These are phyloP conservation scores for Tausonia pullulans DNA, from an alignment of 1,284 basidiomycete genomes.

Conservation along the genomic window DNA sequence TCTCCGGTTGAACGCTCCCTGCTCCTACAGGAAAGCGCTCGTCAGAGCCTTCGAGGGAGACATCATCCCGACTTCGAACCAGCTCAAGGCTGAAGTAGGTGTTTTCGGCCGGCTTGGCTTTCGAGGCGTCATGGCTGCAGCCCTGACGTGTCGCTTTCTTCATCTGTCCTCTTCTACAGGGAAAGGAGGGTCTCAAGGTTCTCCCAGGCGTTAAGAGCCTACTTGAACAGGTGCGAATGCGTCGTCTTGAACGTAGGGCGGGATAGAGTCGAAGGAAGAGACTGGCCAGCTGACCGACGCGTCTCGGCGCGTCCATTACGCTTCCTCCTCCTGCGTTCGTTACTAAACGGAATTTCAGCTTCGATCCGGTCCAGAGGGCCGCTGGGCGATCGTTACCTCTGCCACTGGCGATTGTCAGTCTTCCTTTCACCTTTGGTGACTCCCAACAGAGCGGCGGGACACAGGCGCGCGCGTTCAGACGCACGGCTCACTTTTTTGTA, in stretches of 20 bases:
- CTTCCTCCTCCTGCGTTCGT: too few species aligned
- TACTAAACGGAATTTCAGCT: neutral
- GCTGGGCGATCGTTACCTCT: slow-evolving; percentile 10
- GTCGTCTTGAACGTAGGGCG: neutral
- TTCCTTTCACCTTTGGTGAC: neutral
- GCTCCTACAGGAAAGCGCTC: neutral
- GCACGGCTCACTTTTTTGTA: too few species aligned
- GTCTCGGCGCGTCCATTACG: too few species aligned
- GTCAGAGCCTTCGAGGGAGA: slow-evolving; percentile 10
- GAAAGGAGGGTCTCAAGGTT: slow-evolving; percentile 12
- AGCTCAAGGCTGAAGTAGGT: slow-evolving; percentile 2
- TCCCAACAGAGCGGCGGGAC: neutral
- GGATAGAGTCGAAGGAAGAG: neutral
- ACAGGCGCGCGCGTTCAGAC: too few species aligned
- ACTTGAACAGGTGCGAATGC: neutral
- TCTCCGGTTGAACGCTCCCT: neutral
- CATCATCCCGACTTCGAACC: slow-evolving; percentile 6
- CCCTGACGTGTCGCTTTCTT: neutral
- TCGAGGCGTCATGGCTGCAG: neutral
- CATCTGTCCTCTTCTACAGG: neutral
- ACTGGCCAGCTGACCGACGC: neutral
- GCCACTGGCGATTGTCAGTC: slow-evolving; percentile 10
- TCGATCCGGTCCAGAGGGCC: neutral
- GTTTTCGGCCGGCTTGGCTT: neutral
- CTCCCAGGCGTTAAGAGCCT: slow-evolving; percentile 10